Base-by-base conservation (phyloP, 805 yeast species). In the Isabelozyma heimii region DNA sequence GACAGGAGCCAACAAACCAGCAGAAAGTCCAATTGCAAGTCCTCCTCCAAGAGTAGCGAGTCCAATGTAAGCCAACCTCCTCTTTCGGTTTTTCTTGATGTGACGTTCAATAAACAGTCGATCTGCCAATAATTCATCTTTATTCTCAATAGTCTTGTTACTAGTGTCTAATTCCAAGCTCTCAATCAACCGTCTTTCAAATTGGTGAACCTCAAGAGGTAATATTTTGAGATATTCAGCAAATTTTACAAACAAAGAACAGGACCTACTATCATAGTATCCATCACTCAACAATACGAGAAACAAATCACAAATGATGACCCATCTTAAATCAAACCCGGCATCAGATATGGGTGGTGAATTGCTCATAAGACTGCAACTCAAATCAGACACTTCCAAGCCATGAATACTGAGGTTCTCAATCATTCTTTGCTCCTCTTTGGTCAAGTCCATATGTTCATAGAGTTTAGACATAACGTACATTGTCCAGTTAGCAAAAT, bases 1-100 rank as follows among this genome's bases (percentile, higher is more conserved):
- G 2, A 95, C 96, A 0, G 99, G 99, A 0, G 99, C 99, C 42
- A 94, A 71, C 41, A 94, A 68, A 6, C 99, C 99, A 8, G 97
- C 98, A 51, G 97, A 89, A 15, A 94, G 73, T 1, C 99, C 99
- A 50, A 94, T 81, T 1, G 94, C 96, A 17, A 94, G 72, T 1
- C 97, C 91, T 2, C 99, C 99, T 27, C 98, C 98, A 13, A 91
- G 77, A 7, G 98, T 94, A 0, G 99, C 99, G 44, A 94, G 70
- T 0, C 98, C 99, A 52, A 94, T 88, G 60, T 89, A 91, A 46
- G 90, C 85, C 64, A 89, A 72, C 60, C 91, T 85, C 60, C 78
- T 84, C 53, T 79, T 81, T 54, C 77, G 79, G 45, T 83, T 81
- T 54, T 73, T 80, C 60, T 83, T 86, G n/a, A 88, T 76, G 57